phyloP scores from a whole-genome alignment of 331 rosid species.

The Phaseolus coccineus region DNA sequence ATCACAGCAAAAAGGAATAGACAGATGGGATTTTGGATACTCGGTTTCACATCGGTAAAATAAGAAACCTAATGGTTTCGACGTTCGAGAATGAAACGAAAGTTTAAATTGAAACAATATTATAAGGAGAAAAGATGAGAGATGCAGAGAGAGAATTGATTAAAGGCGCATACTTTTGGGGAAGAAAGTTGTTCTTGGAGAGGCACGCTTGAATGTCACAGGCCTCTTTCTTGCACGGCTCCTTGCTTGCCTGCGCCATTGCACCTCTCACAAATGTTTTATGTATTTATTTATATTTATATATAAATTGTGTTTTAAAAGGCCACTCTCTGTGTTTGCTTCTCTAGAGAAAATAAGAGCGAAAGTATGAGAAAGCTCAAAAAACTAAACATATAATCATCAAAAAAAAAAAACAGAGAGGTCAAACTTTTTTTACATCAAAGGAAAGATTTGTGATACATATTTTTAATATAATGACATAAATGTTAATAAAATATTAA shows the following conservation, averaged over 20 bases:
- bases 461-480: too few relatives aligned
- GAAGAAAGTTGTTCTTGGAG: conserved; percentile 77
- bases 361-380: too few relatives aligned
- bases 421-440: too few relatives aligned
- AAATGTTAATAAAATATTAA: too few relatives aligned
- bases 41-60: neutral
- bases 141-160: neutral
- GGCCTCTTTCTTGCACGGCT: conserved; percentile 96
- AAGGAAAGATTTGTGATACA: too few relatives aligned
- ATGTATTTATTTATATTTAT: neutral
- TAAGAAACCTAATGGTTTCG: neutral
- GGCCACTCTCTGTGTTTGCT: too few relatives aligned
- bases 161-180: conserved; percentile 61
- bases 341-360: too few relatives aligned
- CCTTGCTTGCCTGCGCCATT: conserved; percentile 71
- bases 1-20: neutral
- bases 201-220: conserved; percentile 95
- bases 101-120: neutral
- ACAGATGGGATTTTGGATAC: neutral
- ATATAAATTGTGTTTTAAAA: too few relatives aligned
- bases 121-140: neutral
- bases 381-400: too few relatives aligned
- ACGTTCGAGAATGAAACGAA: conserved; percentile 21
- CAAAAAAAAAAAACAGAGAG: too few relatives aligned
- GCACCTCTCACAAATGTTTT: conserved; percentile 39